Conservation (phyloP, 2,329 filamentous ascomycete genomes). For the Grosmannia penicillata region DNA sequence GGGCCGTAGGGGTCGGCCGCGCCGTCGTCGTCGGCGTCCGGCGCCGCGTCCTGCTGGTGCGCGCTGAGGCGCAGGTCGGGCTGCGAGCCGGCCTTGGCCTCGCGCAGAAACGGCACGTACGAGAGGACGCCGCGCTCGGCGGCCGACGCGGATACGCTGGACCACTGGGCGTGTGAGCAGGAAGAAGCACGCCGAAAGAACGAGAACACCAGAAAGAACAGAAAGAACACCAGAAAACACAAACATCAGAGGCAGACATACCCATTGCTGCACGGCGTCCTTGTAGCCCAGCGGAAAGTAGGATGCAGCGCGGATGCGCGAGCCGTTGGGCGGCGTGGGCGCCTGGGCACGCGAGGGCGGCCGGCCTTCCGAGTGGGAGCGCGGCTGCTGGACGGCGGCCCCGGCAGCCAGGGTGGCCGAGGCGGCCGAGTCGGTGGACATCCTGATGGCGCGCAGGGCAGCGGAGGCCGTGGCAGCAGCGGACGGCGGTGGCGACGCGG, state of each 20-base stretch:
- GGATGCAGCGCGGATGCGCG: conserved; percentile 29
- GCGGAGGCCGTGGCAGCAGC: not conserved
- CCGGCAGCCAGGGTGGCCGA: not conserved
- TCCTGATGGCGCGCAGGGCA: conserved; percentile 6
- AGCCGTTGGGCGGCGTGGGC: conserved; percentile 4
- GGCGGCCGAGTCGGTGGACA: conserved; percentile 7
- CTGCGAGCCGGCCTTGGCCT: conserved; percentile 39
- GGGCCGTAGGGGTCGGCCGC: conserved; percentile 65
- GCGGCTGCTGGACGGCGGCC: not conserved
- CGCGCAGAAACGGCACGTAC: conserved; percentile 68
- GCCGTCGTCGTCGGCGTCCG: not conserved
- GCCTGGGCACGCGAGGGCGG: conserved; percentile 4
- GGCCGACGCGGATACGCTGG: conserved; percentile 61
- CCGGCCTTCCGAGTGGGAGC: conserved; percentile 6
- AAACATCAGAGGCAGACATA: conserved; percentile 24
- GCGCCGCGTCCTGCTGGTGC: conserved; percentile 1
- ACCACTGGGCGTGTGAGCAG: conserved; percentile 47
- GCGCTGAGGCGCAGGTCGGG: conserved; percentile 3
- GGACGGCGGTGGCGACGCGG: not conserved
- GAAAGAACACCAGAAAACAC: not conserved
- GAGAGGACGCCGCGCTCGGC: conserved; percentile 83
- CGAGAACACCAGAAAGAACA: not conserved
- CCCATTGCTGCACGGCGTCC: conserved; percentile 85
- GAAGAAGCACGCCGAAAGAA: conserved; percentile 6
- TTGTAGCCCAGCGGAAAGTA: conserved; percentile 85